Base-by-base conservation (phyloP, 768 basidiomycete species). In the Clitopilus passeckerianus region DNA sequence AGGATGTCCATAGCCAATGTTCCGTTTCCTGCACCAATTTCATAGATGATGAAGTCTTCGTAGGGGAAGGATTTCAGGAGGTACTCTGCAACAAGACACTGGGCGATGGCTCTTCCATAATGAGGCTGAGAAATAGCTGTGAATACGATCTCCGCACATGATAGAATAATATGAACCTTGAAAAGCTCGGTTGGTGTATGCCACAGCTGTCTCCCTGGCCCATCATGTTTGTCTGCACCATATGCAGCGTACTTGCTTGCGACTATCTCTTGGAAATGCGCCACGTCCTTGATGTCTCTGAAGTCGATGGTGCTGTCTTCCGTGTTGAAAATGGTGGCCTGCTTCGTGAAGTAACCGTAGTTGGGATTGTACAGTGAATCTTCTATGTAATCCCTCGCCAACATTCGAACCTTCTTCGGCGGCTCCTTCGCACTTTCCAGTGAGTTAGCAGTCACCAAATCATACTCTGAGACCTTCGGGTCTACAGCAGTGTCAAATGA, bases 111-210 rank as follows among this genome's bases (percentile, higher is more conserved):
- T 69, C 87, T 88, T 23, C 94, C 96, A 68, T 96, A 99, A 83
- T 89, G 92, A 10, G 96, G 97, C 96, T 99, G 60, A 27, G 15
- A 20, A 24, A n/a, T 66, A 60, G 41, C 54, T 59, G 24, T 30
- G 34, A 33, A 24, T 22, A 59, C 52, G 22, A 57, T 58, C 53
- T 54, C 37, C 12, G 12, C 5, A 14, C 37, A 41, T 41, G 64
- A n/a, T 23, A 30, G 12, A 35, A 56, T 7, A 52, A 53, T 15
- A 55, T 81, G 55, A 67, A 95, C 97, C 85, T 95, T 94, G 80
- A 99, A 98, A 30, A 99, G 73, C 69, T 98, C 97, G 0, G 94
- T 96, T 0, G 97, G 97, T 1, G 97, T 99, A 73, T 99, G 97
- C 97, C 97, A 99, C 57, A 99, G 77, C 74, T 99, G 96, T 67